Conservation (phyloP, 345 rosid genomes). For the Acer campestre region DNA sequence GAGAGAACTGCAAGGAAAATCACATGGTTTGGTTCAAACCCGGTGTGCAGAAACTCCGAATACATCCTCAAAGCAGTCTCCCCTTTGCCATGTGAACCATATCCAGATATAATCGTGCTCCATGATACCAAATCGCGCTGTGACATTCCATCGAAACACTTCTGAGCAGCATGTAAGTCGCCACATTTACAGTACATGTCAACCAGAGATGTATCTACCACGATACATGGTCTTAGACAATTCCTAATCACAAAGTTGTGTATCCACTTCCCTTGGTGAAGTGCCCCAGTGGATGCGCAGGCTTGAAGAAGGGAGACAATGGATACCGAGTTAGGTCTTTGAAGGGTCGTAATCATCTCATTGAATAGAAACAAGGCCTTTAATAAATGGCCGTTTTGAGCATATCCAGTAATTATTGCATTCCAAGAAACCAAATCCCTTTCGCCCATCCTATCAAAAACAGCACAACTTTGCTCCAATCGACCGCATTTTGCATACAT, state of each 20-base stretch:
- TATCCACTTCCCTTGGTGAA: slow-evolving; percentile 61
- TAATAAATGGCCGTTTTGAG: slow-evolving; percentile 54
- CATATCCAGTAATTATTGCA: slow-evolving; percentile 72
- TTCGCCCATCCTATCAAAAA: slow-evolving; percentile 52
- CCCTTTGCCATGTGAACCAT: slow-evolving; percentile 81
- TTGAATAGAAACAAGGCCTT: slow-evolving; percentile 52
- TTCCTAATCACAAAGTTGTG: slow-evolving; percentile 60
- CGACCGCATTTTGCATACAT: slow-evolving; percentile 69
- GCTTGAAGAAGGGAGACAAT: slow-evolving; percentile 70
- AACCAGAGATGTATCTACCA: slow-evolving; percentile 63
- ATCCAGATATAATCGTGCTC: slow-evolving; percentile 73
- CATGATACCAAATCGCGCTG: slow-evolving; percentile 62
- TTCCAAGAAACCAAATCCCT: slow-evolving; percentile 83
- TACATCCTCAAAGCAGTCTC: slow-evolving; percentile 58
- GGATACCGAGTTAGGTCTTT: slow-evolving; percentile 64
- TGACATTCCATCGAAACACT: slow-evolving; percentile 56
- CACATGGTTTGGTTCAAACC: slow-evolving; percentile 64
- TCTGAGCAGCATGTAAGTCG: slow-evolving; percentile 55
- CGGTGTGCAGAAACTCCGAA: slow-evolving; percentile 54
- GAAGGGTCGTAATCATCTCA: slow-evolving; percentile 44
- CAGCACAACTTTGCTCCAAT: slow-evolving; percentile 48
- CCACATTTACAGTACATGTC: slow-evolving; percentile 90
- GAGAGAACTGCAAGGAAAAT: slow-evolving; percentile 68
- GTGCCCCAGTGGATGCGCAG: slow-evolving; percentile 58
- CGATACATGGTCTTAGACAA: slow-evolving; percentile 44